Percentiles rank a stretch among this genome's conserved stretches.
Evolutionary conservation across 202 grass and related monocot species (phyloP).

Genomic region (Setaria viridis): DNA sequence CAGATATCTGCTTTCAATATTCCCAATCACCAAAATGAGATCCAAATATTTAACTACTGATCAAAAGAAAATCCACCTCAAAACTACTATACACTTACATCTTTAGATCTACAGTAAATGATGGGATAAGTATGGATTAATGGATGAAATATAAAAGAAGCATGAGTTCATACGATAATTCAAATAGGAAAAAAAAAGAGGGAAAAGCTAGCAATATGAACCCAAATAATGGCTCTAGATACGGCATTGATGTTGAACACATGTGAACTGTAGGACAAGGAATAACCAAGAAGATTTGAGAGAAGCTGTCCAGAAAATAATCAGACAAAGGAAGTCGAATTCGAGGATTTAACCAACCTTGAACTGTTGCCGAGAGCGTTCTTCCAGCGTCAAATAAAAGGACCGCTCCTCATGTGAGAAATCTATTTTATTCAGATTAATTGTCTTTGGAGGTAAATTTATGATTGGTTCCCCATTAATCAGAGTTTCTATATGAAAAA

Average conservation of each 20-base stretch:
- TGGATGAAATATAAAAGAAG: background rate
- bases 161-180: background rate
- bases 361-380: conserved; percentile 91
- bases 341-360: conserved; percentile 63
- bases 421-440: conserved; percentile 83
- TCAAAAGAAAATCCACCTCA: conserved; percentile 8
- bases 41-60: conserved; percentile 4
- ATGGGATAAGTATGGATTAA: background rate
- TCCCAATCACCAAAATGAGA: conserved; percentile 5
- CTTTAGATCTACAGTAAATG: background rate
- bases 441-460: conserved; percentile 84
- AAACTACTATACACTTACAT: background rate
- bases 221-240: too few relatives aligned
- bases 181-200: background rate
- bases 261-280: background rate
- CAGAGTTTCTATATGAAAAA: conserved; percentile 67
- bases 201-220: too few relatives aligned
- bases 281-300: background rate
- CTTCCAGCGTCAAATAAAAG: conserved; percentile 91
- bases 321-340: conserved; percentile 30
- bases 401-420: conserved; percentile 86
- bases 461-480: conserved; percentile 95
- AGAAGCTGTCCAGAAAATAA: background rate
- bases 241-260: background rate
- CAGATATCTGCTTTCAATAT: conserved; percentile 29